Evolutionary conservation across 371 early-diverging fungal genomes (phyloP).

Genomic region (Mortierella sp.): DNA sequence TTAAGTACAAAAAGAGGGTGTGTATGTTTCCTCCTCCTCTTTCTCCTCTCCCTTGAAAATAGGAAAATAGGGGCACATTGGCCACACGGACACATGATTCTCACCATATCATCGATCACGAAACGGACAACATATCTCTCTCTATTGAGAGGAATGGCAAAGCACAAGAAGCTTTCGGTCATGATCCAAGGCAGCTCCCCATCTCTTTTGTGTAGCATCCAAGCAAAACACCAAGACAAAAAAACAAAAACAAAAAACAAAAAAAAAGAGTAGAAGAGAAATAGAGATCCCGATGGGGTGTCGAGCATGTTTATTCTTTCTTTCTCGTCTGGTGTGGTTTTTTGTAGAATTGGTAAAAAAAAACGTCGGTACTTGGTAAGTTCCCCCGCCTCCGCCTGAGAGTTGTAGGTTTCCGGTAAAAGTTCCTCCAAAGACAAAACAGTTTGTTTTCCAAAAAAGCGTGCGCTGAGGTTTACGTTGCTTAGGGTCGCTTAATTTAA

Average conservation of each 20-base stretch:
- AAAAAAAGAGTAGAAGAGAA: neutral
- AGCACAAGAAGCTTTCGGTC: neutral
- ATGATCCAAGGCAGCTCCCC: neutral
- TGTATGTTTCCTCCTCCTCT: neutral
- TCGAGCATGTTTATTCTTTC: constrained; percentile 15
- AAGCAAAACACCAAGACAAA: neutral
- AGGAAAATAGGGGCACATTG: constrained; percentile 2
- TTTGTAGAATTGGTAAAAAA: neutral
- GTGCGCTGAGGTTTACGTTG: neutral
- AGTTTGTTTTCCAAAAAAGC: neutral
- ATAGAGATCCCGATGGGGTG: constrained; percentile 15
- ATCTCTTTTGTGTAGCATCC: neutral
- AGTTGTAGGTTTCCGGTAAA: constrained; percentile 7
- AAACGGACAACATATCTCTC: neutral
- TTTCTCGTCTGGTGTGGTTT: constrained; percentile 8
- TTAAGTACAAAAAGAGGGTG: neutral
- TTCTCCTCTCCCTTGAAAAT: neutral
- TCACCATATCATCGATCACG: neutral
- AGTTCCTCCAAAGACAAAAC: constrained; percentile 11
- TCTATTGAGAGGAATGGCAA: neutral
- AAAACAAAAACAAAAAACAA: neutral
- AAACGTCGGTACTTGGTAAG: constrained; percentile 9
- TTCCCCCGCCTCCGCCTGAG: constrained; percentile 1
- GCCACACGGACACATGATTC: constrained; percentile 4
- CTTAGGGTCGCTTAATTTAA: constrained; percentile 39